Base-by-base conservation (phyloP, 2,329 filamentous ascomycete species). In the Drechslerella dactyloides region DNA sequence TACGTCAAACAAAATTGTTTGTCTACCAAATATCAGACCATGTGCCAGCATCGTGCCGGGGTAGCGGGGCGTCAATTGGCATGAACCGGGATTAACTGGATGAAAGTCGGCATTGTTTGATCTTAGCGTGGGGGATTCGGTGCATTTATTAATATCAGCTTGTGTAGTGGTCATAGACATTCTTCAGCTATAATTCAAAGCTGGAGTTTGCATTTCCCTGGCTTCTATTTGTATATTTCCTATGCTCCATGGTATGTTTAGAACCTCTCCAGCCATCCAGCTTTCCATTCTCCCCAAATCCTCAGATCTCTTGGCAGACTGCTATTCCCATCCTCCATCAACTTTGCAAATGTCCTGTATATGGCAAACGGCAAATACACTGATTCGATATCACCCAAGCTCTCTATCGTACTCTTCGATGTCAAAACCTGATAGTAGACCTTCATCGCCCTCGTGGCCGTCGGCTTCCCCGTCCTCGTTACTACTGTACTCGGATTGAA, bases 401-500 rank as follows among this genome's bases (percentile, higher is more conserved):
- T 11, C 24, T 68, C 62, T 6, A 59, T 53, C 13, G 51, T 42
- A 11, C 27, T 46, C 33, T 57, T 60, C 24, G 57, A 56, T 15
- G 3, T 55, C 15, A 72, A 33, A 5, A n/a, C 52, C 30, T 73
- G 61, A 35, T 68, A 73, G 30, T 73, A 73, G 10, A 73, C 50
- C 23, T 68, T 73, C 24, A 73, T 51, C 2, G 60, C 62, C 24
- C 62, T 53, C 4, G 62, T 60, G 19, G 68, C 40, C 10, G 60
- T 64, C 4, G 69, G 69, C 21, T 68, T 73, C 13, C 40, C 46
- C 1, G 61, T 54, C 17, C 54, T 68, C 5, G 69, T 73, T 10
- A 68, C 54, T 3, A 73, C n/a, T 1, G 69, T 73, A 30, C 62
- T 62, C 21, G 69, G 69, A 63, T 73, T 73, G 50, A 73, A 73